Evolutionary conservation across 1,284 basidiomycete genomes (phyloP), one percentile per base, ranked within the genome.

Genomic region (Vanrija humicola): DNA sequence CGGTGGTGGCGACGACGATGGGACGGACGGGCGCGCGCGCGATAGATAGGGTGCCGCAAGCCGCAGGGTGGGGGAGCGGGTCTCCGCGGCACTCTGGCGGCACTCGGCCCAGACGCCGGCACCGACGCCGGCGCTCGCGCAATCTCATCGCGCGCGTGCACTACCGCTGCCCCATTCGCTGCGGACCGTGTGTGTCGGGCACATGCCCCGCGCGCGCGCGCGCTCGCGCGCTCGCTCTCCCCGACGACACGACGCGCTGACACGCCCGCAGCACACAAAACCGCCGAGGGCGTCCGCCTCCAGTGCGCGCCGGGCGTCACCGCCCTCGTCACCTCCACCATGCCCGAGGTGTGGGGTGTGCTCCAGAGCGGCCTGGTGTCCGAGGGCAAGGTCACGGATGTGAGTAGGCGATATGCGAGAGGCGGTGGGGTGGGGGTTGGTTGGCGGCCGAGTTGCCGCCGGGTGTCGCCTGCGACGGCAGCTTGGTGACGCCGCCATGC

Each of bases 371-470:
- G 67, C 9, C 79, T 91, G 12, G 80, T 89, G n/a, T 79, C 80
- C 25, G 82, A 82, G 19, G 87, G 87, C 15, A 73, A 89, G 21
- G 82, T 90, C 29, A 78, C 83, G 18, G 86, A 90, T 64, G 84
- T 84, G n/a, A 84, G 81, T 26, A 14, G 28, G n/a, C 26, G 43
- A 12, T 25, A 45, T 26, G 21, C 43, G 23, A 23, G 19, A 44
- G 19, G 34, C 34, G 34, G 18, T 43, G 40, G 40, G 40, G 40
- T 43, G 10, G n/a, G 6, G 3, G 16, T 9, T 44, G 43, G 10
- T 5, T 16, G 16, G 18, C 6, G 15, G 34, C 9, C 34, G 34
- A 34, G 34, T 34, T 34, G 12, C 34, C 34, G 29, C 29, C 29
- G 29, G 6, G 29, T 34, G 5, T 34, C 29, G 29, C 29, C 6